Evolutionary conservation across 1,139 yeast species (phyloP).

Genomic region (Debaryomyces sp.): DNA sequence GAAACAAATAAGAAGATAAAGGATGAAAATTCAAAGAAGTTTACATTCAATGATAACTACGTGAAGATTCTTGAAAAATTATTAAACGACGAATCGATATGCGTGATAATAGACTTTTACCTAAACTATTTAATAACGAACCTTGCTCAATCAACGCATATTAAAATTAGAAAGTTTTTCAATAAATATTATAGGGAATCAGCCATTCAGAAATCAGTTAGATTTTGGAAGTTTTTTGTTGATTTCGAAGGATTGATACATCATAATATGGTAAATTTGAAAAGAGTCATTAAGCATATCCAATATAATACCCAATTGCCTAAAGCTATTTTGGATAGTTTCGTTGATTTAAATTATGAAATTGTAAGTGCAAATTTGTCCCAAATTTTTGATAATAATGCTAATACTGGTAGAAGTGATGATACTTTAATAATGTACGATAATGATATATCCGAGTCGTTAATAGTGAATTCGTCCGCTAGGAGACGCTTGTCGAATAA

Average conservation of each 20-base stretch:
- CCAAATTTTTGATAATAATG: not conserved
- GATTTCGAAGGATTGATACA: slow-evolving; percentile 50
- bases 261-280: slow-evolving; percentile 46
- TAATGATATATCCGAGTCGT: slow-evolving; percentile 30
- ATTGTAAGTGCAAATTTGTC: slow-evolving; percentile 26
- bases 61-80: slow-evolving; percentile 16
- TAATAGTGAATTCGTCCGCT: slow-evolving; percentile 28
- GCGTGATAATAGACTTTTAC: slow-evolving; percentile 25
- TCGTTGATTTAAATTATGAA: slow-evolving; percentile 24
- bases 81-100: slow-evolving; percentile 36
- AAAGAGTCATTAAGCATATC: slow-evolving; percentile 44
- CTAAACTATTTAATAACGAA: slow-evolving; percentile 15
- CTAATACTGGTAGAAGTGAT: slow-evolving; percentile 18
- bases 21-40: not conserved
- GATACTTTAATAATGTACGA: slow-evolving; percentile 26
- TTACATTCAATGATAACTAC: slow-evolving; percentile 10
- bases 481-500: slow-evolving; percentile 25
- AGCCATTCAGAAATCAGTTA: slow-evolving; percentile 38
- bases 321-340: slow-evolving; percentile 44
- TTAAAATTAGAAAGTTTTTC: slow-evolving; percentile 38
- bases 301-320: slow-evolving; percentile 51
- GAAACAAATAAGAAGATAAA: slow-evolving; percentile 5
- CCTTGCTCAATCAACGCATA: slow-evolving; percentile 1
- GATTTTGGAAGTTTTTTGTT: slow-evolving; percentile 61
- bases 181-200: slow-evolving; percentile 40